Evolutionary conservation across 2,329 filamentous ascomycete genomes (phyloP).

Genomic region (Aspergillus costaricaensis): DNA sequence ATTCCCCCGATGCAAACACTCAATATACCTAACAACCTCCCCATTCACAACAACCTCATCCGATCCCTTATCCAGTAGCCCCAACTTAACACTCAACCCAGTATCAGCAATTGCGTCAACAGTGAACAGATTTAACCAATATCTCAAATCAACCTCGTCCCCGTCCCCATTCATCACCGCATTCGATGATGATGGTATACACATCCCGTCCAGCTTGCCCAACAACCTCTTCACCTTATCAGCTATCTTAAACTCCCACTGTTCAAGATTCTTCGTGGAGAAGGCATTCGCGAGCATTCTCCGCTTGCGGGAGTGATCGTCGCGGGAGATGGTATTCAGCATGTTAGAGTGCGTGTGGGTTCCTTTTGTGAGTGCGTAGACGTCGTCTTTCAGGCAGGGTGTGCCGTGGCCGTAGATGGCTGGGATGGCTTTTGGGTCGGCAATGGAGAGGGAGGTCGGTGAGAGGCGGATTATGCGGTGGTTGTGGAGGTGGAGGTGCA

Average conservation of each 20-base stretch:
- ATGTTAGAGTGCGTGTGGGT: slow-evolving; percentile 1
- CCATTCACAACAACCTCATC: neutral
- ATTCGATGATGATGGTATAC: neutral
- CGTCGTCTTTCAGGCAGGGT: neutral
- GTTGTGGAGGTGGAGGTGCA: neutral
- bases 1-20: neutral
- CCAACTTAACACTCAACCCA: neutral
- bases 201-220: neutral
- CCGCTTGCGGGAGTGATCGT: slow-evolving; percentile 12
- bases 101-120: slow-evolving; percentile 1
- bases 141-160: neutral
- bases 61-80: neutral
- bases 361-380: neutral
- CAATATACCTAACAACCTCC: neutral
- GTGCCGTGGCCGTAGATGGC: neutral
- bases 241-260: slow-evolving; percentile 14
- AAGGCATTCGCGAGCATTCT: slow-evolving; percentile 12
- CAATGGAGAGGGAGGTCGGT: neutral
- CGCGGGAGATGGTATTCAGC: slow-evolving; percentile 1
- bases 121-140: neutral
- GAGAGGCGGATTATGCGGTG: neutral
- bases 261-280: slow-evolving; percentile 8
- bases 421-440: neutral
- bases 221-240: slow-evolving; percentile 2
- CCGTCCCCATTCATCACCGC: neutral